phyloP scores from a whole-genome alignment of 257 asterid species.

The Ilex aquifolium region DNA sequence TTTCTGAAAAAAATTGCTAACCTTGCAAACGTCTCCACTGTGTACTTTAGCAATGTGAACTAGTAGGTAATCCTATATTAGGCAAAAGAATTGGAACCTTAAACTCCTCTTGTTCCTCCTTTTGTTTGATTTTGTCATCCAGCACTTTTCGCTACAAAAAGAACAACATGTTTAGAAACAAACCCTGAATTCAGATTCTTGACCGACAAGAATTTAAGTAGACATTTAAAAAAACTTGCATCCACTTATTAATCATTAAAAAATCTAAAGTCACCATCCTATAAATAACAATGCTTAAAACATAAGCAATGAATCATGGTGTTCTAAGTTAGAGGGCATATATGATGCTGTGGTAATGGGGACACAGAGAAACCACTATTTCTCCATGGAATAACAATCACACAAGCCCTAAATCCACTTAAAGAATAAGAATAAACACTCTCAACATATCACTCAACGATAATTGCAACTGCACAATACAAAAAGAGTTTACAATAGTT shows the following conservation, averaged over 20 bases:
- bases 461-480: too few relatives aligned
- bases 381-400: too few relatives aligned
- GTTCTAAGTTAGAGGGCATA: too few relatives aligned
- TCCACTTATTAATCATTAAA: not conserved
- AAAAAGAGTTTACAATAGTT: too few relatives aligned
- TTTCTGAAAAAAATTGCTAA: conserved; percentile 20
- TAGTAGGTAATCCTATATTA: conserved; percentile 13
- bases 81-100: conserved; percentile 46
- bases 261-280: not conserved
- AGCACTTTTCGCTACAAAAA: conserved; percentile 56
- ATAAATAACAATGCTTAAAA: not conserved
- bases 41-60: conserved; percentile 36
- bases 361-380: too few relatives aligned
- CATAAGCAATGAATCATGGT: too few relatives aligned
- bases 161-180: not conserved
- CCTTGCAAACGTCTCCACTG: conserved; percentile 98
- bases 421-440: too few relatives aligned
- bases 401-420: too few relatives aligned
- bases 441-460: too few relatives aligned
- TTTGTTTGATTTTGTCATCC: conserved; percentile 81
- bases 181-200: not conserved
- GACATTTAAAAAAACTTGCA: not conserved
- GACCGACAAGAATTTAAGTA: too few relatives aligned
- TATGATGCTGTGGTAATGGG: too few relatives aligned
- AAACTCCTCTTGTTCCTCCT: conserved; percentile 86